These are phyloP conservation scores for Licmophora abbreviata DNA, from an alignment of 108 stramenopile genomes.

Conservation along the genomic window DNA sequence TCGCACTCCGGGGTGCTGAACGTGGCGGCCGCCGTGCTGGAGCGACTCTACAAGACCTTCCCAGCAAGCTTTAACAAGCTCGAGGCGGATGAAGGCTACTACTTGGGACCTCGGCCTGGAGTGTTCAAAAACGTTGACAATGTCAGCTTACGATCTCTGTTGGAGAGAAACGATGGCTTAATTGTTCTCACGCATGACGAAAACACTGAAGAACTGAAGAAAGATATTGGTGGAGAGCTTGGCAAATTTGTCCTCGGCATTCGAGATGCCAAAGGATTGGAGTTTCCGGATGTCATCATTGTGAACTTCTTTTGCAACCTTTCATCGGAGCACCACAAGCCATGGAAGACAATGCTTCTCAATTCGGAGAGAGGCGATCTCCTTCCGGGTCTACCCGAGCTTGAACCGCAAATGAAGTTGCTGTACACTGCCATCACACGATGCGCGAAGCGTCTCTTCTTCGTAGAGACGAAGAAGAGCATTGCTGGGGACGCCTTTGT, in stretches of 20 bases:
- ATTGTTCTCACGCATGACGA: slow-evolving; percentile 36
- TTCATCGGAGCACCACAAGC: slow-evolving; percentile 24
- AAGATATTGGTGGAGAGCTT: slow-evolving; percentile 10
- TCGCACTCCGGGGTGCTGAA: slow-evolving; percentile 46
- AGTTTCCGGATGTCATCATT: slow-evolving; percentile 46
- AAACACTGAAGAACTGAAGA: slow-evolving; percentile 2
- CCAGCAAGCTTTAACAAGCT: slow-evolving; percentile 34
- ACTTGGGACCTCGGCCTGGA: slow-evolving; percentile 39
- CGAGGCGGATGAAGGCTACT: slow-evolving; percentile 32
- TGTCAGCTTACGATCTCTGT: slow-evolving; percentile 9
- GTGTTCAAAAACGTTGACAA: slow-evolving; percentile 21
- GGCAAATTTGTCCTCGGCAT: slow-evolving; percentile 31
- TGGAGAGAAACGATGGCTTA: slow-evolving; percentile 11
- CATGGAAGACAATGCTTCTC: slow-evolving; percentile 35
- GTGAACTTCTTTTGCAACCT: slow-evolving; percentile 48
- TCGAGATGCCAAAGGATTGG: slow-evolving; percentile 42
- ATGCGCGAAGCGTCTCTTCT: slow-evolving; percentile 34
- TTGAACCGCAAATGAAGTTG: slow-evolving; percentile 41
- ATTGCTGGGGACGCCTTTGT: slow-evolving; percentile 34
- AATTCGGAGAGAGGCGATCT: slow-evolving; percentile 13
- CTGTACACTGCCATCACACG: slow-evolving; percentile 49
- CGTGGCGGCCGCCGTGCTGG: slow-evolving; percentile 29
- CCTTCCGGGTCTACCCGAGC: slow-evolving; percentile 13
- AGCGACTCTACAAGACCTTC: slow-evolving; percentile 24
- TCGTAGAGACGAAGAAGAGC: slow-evolving; percentile 34